Percentiles rank a stretch among this genome's conserved stretches.
These are phyloP conservation scores for Chlamydomonas incerta DNA, from an alignment of 139 green algal genomes.

Conservation along the genomic window DNA sequence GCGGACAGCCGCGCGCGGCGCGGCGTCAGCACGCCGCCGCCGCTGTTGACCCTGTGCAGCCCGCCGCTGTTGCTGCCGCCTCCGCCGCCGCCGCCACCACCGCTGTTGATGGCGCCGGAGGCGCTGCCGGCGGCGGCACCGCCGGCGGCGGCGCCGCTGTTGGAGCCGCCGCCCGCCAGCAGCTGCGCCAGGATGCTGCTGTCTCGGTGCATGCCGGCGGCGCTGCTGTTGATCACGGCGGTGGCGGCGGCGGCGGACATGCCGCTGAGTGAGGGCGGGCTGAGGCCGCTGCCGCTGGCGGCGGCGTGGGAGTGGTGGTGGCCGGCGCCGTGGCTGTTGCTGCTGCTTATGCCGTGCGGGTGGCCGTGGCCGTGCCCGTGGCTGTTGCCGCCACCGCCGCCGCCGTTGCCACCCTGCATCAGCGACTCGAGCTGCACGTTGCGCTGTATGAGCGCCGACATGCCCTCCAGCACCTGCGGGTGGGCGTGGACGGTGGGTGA, in stretches of 20 bases:
- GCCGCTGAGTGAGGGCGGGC: not conserved
- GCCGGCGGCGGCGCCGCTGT: too few relatives aligned
- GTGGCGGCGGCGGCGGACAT: not conserved
- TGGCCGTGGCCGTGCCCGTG: not conserved
- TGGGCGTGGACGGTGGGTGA: too few relatives aligned
- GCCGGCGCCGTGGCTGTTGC: not conserved
- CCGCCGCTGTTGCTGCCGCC: too few relatives aligned
- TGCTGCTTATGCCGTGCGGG: not conserved
- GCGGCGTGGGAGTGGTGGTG: slow-evolving; percentile 6
- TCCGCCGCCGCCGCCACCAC: too few relatives aligned
- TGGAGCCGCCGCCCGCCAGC: too few relatives aligned
- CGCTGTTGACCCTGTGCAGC: too few relatives aligned
- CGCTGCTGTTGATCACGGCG: not conserved
- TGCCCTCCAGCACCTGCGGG: slow-evolving; percentile 15
- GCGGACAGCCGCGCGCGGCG: too few relatives aligned
- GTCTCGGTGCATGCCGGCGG: too few relatives aligned
- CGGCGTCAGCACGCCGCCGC: too few relatives aligned
- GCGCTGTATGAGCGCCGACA: slow-evolving; percentile 10
- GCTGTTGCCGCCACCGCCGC: not conserved
- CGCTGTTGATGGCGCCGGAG: too few relatives aligned
- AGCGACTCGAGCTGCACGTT: slow-evolving; percentile 27
- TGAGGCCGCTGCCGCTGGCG: not conserved
- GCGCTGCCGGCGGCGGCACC: too few relatives aligned
- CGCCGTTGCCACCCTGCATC: not conserved
- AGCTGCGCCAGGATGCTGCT: too few relatives aligned